These are phyloP conservation scores for Fremontodendron californicum DNA, from an alignment of 345 rosid genomes.

Conservation along the genomic window DNA sequence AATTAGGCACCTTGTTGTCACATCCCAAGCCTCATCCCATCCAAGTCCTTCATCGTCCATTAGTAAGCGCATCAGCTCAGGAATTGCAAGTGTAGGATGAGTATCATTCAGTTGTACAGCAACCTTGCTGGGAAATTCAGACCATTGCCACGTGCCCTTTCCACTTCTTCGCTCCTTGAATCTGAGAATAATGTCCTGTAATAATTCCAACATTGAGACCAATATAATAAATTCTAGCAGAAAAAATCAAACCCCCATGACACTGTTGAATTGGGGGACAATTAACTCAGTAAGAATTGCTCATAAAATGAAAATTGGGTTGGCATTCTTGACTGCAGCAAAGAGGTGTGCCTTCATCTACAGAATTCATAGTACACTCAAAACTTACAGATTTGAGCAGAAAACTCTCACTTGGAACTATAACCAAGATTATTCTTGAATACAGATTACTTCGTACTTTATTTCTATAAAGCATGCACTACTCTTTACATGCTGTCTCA, in stretches of 20 bases:
- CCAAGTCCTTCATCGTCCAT: slow-evolving; percentile 93
- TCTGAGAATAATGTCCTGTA: slow-evolving; percentile 84
- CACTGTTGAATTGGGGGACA: not conserved
- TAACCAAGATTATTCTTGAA: not conserved
- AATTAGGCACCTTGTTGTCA: slow-evolving; percentile 54
- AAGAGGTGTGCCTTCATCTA: not conserved
- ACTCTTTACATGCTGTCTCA: not conserved
- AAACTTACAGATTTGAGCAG: not conserved
- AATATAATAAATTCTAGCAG: slow-evolving; percentile 8
- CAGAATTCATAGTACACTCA: not conserved
- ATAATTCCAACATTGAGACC: slow-evolving; percentile 19
- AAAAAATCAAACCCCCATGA: not conserved
- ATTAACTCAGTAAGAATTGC: not conserved
- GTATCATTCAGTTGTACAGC: slow-evolving; percentile 97
- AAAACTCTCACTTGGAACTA: not conserved
- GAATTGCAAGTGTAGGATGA: slow-evolving; percentile 96
- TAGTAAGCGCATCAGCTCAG: slow-evolving; percentile 87
- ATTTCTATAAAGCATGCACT: not conserved
- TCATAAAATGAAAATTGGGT: not conserved
- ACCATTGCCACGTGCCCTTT: slow-evolving; percentile 61
- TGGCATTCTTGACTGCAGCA: not conserved
- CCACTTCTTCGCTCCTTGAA: slow-evolving; percentile 68
- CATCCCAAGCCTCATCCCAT: slow-evolving; percentile 99
- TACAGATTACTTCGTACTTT: not conserved
- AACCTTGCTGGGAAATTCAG: slow-evolving; percentile 85